Conservation (phyloP, 768 basidiomycete genomes). For the Leccinellum rugosiceps region DNA sequence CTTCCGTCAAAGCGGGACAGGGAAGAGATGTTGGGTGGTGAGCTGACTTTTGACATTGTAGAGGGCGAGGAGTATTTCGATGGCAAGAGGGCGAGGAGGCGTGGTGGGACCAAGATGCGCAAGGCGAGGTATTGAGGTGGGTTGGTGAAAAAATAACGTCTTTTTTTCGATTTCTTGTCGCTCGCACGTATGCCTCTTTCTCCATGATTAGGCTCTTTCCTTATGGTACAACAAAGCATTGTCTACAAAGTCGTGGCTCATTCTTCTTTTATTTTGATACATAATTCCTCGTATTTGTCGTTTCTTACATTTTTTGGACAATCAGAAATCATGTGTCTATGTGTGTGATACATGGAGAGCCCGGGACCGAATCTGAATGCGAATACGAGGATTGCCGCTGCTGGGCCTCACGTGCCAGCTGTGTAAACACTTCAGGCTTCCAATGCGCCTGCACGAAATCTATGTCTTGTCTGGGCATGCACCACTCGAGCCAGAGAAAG, state of each 20-base stretch:
- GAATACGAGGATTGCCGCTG: background rate
- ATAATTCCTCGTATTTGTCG: constrained; percentile 21
- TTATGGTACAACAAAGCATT: background rate
- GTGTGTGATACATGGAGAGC: background rate
- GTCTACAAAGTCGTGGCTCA: background rate
- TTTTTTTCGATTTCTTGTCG: background rate
- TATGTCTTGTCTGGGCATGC: constrained; percentile 71
- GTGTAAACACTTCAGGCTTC: constrained; percentile 37
- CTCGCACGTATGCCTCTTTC: background rate
- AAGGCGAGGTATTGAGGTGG: constrained; percentile 16
- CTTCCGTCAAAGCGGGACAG: constrained; percentile 31
- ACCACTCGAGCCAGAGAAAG: constrained; percentile 81
- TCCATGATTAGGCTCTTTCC: background rate
- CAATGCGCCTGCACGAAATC: constrained; percentile 72
- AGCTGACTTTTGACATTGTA: background rate
- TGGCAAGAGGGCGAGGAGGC: constrained; percentile 23
- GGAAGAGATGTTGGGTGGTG: constrained; percentile 26
- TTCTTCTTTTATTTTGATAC: constrained; percentile 10
- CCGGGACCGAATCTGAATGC: background rate
- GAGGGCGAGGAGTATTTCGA: constrained; percentile 24
- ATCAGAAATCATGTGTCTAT: constrained; percentile 4
- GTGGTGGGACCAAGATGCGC: constrained; percentile 20
- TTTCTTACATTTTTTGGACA: background rate
- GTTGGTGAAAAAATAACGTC: background rate
- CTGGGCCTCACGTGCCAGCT: constrained; percentile 11